phyloP scores from a whole-genome alignment of 2,329 filamentous ascomycete species.

The Exophiala calicioides region DNA sequence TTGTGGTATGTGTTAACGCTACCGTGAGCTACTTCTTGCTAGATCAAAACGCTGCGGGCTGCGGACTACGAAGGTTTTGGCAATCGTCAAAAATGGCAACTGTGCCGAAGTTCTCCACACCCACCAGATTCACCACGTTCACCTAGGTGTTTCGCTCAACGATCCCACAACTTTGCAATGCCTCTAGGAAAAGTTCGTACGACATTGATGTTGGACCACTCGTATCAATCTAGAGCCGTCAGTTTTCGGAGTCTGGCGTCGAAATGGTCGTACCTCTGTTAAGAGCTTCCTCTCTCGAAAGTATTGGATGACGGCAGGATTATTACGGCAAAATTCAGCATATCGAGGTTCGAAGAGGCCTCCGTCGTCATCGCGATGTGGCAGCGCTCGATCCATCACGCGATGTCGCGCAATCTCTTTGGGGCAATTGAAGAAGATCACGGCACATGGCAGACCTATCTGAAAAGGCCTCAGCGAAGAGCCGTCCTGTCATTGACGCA shows the following conservation, averaged over 20 bases:
- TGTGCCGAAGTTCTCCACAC: not conserved
- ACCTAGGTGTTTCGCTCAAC: not conserved
- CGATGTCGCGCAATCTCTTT: constrained; percentile 22
- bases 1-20: too few species aligned
- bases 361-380: not conserved
- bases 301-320: not conserved
- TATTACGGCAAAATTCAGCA: constrained; percentile 1
- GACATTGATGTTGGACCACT: not conserved
- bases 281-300: not conserved
- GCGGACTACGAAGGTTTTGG: too few species aligned
- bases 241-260: not conserved
- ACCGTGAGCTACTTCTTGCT: too few species aligned
- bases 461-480: not conserved
- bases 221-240: not conserved
- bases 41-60: too few species aligned
- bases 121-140: not conserved
- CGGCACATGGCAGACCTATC: constrained; percentile 6
- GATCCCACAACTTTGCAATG: not conserved
- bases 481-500: not conserved
- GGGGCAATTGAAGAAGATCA: constrained; percentile 25
- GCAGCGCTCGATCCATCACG: constrained; percentile 15
- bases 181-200: not conserved
- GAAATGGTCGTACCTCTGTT: not conserved
- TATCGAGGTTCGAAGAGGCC: not conserved
- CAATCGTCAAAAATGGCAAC: not conserved